Conservation (phyloP, 2,329 filamentous ascomycete species). For the Monosporascus sp. region DNA sequence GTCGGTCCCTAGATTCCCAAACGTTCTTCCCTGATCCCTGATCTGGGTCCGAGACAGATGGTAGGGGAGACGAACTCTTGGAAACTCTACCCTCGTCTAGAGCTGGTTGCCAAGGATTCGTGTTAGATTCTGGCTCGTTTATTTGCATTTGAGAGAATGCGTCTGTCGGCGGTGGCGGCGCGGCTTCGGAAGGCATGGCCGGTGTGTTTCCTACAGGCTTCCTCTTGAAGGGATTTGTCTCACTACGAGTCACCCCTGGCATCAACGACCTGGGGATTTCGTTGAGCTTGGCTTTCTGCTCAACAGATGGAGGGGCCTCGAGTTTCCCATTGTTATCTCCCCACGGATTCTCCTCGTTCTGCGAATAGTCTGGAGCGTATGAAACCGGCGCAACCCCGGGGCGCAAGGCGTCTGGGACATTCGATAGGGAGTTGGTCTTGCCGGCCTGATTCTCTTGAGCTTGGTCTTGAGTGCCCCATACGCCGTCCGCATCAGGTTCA, state of each 20-base stretch:
- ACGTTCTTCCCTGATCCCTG: slow-evolving; percentile 28
- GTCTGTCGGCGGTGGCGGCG: slow-evolving; percentile 26
- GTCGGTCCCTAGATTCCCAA: slow-evolving; percentile 30
- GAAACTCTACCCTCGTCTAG: slow-evolving; percentile 18
- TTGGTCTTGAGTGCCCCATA: slow-evolving; percentile 20
- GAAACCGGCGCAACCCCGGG: slow-evolving; percentile 21
- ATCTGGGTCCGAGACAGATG: slow-evolving; percentile 16
- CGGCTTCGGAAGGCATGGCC: slow-evolving; percentile 9
- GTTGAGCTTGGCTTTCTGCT: slow-evolving; percentile 13
- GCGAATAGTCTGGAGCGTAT: slow-evolving; percentile 20
- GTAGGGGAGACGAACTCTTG: slow-evolving; percentile 22
- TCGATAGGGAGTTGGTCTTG: slow-evolving; percentile 14
- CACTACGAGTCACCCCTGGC: slow-evolving; percentile 28
- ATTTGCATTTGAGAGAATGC: slow-evolving; percentile 39
- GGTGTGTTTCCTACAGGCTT: slow-evolving; percentile 30
- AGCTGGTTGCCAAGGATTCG: slow-evolving; percentile 41
- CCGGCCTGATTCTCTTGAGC: slow-evolving; percentile 3
- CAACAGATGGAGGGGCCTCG: slow-evolving; percentile 3
- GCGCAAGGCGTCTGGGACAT: slow-evolving; percentile 27
- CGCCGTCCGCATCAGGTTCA: slow-evolving; percentile 24
- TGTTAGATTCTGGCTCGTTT: slow-evolving; percentile 32
- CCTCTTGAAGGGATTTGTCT: slow-evolving; percentile 53
- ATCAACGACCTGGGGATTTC: slow-evolving; percentile 27
- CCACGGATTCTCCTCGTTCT: slow-evolving; percentile 33
- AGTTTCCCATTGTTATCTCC: slow-evolving; percentile 12